These are phyloP conservation scores for Paecilomyces formosus DNA, from an alignment of 2,329 filamentous ascomycete genomes.

Conservation along the genomic window DNA sequence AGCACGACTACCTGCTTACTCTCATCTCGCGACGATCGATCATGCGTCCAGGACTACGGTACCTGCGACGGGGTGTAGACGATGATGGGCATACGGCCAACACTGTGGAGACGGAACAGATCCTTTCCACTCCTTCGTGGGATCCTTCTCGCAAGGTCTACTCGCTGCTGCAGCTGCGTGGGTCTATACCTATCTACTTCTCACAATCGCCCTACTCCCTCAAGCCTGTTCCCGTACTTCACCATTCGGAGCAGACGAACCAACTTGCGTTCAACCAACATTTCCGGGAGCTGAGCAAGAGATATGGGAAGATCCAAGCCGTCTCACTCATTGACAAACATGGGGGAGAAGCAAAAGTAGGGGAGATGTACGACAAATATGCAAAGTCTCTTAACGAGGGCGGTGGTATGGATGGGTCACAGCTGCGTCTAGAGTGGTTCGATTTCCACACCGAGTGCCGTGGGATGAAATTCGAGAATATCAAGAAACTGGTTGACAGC, in stretches of 20 bases:
- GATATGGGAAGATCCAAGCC: conserved; percentile 70
- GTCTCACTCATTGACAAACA: conserved; percentile 86
- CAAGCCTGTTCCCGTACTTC: conserved; percentile 75
- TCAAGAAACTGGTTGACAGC: conserved; percentile 66
- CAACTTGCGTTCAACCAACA: conserved; percentile 71
- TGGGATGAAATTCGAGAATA: conserved; percentile 97
- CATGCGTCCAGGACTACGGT: conserved; percentile 79
- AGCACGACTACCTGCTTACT: conserved; percentile 65
- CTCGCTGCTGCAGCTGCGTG: conserved; percentile 80
- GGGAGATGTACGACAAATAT: conserved; percentile 66
- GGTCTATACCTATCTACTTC: conserved; percentile 91
- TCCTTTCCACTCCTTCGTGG: conserved; percentile 68
- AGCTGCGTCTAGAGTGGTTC: conserved; percentile 83
- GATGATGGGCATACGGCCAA: conserved; percentile 86
- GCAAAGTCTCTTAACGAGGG: conserved; percentile 60
- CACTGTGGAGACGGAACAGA: conserved; percentile 89
- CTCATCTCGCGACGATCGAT: conserved; percentile 83
- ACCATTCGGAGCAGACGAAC: conserved; percentile 75
- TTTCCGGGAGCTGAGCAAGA: conserved; percentile 59
- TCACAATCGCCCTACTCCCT: conserved; percentile 90
- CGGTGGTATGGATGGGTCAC: conserved; percentile 42
- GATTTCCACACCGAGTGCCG: conserved; percentile 90
- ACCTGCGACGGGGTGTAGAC: conserved; percentile 82
- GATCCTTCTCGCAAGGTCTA: conserved; percentile 55
- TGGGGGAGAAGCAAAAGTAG: conserved; percentile 71